A percentile compares a stretch with the other conserved stretches of the same genome.
phyloP scores from a whole-genome alignment of 352 stramenopile species.

The Lagenidium sp. region DNA sequence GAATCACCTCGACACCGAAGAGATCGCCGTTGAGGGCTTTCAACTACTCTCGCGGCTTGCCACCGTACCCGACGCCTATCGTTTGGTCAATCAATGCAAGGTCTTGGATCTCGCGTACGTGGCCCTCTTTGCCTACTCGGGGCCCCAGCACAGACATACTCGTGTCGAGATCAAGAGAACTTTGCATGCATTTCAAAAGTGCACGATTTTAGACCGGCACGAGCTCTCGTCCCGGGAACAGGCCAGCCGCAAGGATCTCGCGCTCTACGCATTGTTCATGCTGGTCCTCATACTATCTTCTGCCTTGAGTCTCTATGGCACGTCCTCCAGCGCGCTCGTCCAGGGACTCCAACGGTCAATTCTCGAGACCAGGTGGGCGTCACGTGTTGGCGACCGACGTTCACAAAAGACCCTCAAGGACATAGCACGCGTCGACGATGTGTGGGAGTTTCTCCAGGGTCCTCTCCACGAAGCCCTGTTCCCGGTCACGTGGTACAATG shows the following conservation, averaged over 20 bases:
- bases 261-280: conserved; percentile 35
- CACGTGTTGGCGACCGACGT: not conserved
- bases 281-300: conserved; percentile 36
- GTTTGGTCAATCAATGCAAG: conserved; percentile 46
- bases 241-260: conserved; percentile 26
- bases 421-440: conserved; percentile 27
- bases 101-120: conserved; percentile 67
- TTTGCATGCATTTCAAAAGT: conserved; percentile 61
- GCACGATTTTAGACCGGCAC: conserved; percentile 42
- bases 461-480: conserved; percentile 36
- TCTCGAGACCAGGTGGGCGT: conserved; percentile 3
- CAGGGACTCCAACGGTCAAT: conserved; percentile 4
- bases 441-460: conserved; percentile 42
- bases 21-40: conserved; percentile 68
- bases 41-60: conserved; percentile 52
- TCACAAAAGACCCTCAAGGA: conserved; percentile 16
- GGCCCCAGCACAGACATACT: conserved; percentile 49
- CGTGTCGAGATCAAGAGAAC: conserved; percentile 52
- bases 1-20: conserved; percentile 57
- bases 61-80: conserved; percentile 27
- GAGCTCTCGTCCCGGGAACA: conserved; percentile 39
- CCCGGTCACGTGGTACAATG: conserved; percentile 46
- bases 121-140: conserved; percentile 56
- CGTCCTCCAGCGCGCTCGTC: conserved; percentile 21
- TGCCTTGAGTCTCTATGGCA: conserved; percentile 29